Evolutionary conservation across 805 yeast species (phyloP).

Genomic region (Monosporozyma aerobia): DNA sequence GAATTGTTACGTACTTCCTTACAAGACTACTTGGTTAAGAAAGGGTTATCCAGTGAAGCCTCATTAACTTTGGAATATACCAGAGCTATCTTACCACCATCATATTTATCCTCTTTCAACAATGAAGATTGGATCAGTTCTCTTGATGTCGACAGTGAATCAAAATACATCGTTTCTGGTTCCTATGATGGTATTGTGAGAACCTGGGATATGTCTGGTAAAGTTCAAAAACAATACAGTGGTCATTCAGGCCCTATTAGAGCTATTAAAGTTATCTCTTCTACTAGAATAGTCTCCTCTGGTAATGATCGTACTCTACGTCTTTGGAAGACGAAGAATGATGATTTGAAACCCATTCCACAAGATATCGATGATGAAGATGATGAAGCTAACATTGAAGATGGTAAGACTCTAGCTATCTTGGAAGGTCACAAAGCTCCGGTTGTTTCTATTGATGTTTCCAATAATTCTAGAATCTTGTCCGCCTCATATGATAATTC

Average conservation of each 20-base stretch:
- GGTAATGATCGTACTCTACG: conserved; percentile 86
- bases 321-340: conserved; percentile 67
- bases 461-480: conserved; percentile 47
- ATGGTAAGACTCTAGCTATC: conserved; percentile 72
- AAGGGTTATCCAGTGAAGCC: conserved; percentile 78
- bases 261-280: conserved; percentile 69
- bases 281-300: conserved; percentile 68
- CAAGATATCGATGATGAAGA: conserved; percentile 23
- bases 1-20: conserved; percentile 68
- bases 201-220: conserved; percentile 75
- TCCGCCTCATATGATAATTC: conserved; percentile 79
- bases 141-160: conserved; percentile 32
- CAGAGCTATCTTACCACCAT: conserved; percentile 89
- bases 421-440: conserved; percentile 86
- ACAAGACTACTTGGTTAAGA: conserved; percentile 63
- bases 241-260: conserved; percentile 88
- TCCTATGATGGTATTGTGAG: conserved; percentile 93
- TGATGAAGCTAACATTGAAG: conserved; percentile 43
- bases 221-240: conserved; percentile 65
- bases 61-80: conserved; percentile 79
- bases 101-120: conserved; percentile 74
- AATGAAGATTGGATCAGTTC: conserved; percentile 96
- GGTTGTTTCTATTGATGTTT: conserved; percentile 66
- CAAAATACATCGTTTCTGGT: conserved; percentile 63
- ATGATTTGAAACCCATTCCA: conserved; percentile 9